Percentiles rank a stretch among this genome's conserved stretches.
phyloP scores from a whole-genome alignment of 805 yeast genomes.

The Ogataea pini region DNA sequence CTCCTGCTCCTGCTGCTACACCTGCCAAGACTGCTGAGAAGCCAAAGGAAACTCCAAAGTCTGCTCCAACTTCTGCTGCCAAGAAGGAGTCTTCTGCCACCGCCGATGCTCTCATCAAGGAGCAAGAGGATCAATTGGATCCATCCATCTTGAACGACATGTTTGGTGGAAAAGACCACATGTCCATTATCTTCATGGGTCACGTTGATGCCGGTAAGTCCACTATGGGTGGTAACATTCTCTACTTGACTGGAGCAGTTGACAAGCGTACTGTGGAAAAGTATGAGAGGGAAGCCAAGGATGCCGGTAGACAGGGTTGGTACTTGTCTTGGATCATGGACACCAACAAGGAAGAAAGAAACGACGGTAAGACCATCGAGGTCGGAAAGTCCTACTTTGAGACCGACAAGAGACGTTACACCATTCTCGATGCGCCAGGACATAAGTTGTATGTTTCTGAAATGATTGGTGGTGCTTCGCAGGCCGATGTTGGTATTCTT shows the following conservation, averaged over 20 bases:
- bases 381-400: slow-evolving; percentile 98
- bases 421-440: slow-evolving; percentile 98
- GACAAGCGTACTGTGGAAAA: slow-evolving; percentile 98
- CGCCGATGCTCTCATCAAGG: slow-evolving; percentile 59
- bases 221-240: slow-evolving; percentile 98
- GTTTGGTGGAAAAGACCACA: slow-evolving; percentile 97
- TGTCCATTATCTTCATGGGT: slow-evolving; percentile 97
- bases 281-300: slow-evolving; percentile 97
- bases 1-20: slow-evolving; percentile 9
- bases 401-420: slow-evolving; percentile 96
- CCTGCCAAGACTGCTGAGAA: slow-evolving; percentile 41
- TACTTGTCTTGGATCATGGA: slow-evolving; percentile 99
- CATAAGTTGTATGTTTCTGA: slow-evolving; percentile 98
- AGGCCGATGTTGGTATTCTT: slow-evolving; percentile 97
- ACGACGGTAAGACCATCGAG: slow-evolving; percentile 98
- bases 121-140: slow-evolving; percentile 81
- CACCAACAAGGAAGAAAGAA: slow-evolving; percentile 98
- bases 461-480: slow-evolving; percentile 99
- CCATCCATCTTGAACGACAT: slow-evolving; percentile 85
- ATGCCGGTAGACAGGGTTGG: slow-evolving; percentile 99
- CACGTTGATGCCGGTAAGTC: slow-evolving; percentile 99
- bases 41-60: not conserved
- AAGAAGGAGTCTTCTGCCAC: slow-evolving; percentile 23
- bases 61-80: slow-evolving; percentile 7
- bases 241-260: slow-evolving; percentile 92